Percentiles rank a stretch among this genome's conserved stretches.
Conservation (phyloP, 371 early-diverging fungal genomes). For the Mucor piriformis region DNA sequence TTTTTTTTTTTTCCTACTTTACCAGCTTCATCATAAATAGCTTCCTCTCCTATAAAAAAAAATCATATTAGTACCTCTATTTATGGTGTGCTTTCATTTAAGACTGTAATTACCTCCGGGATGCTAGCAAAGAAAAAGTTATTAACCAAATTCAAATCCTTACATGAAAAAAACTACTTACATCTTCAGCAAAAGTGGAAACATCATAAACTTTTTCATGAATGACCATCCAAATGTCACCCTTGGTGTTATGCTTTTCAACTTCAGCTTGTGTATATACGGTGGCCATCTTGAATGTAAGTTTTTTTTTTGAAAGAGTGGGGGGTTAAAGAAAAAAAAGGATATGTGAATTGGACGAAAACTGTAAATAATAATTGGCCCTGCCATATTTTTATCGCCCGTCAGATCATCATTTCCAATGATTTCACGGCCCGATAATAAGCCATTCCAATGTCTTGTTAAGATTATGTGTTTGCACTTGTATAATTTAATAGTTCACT, state of each 20-base stretch:
- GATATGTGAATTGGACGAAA: background rate
- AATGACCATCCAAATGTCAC: slow-evolving; percentile 70
- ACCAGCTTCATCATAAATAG: slow-evolving; percentile 62
- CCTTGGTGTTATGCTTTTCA: slow-evolving; percentile 55
- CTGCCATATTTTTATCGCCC: too few relatives aligned
- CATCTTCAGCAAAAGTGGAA: slow-evolving; percentile 75
- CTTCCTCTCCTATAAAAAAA: slow-evolving; percentile 54
- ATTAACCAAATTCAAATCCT: background rate
- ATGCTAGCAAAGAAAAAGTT: slow-evolving; percentile 28
- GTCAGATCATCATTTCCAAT: too few relatives aligned
- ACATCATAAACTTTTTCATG: slow-evolving; percentile 86
- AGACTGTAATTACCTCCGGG: slow-evolving; percentile 55
- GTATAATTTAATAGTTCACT: too few relatives aligned
- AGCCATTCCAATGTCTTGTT: too few relatives aligned
- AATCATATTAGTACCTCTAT: background rate
- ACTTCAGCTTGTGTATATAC: slow-evolving; percentile 50
- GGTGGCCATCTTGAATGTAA: slow-evolving; percentile 4
- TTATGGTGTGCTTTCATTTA: too few relatives aligned
- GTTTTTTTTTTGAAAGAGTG: background rate
- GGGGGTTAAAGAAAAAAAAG: background rate
- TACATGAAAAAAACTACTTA: slow-evolving; percentile 22
- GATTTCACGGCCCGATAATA: too few relatives aligned
- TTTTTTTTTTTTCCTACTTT: slow-evolving; percentile 18
- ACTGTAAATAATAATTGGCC: background rate
- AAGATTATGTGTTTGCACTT: too few relatives aligned